Conservation (phyloP, 2,329 filamentous ascomycete species). For the Fusarium oxysporum region DNA sequence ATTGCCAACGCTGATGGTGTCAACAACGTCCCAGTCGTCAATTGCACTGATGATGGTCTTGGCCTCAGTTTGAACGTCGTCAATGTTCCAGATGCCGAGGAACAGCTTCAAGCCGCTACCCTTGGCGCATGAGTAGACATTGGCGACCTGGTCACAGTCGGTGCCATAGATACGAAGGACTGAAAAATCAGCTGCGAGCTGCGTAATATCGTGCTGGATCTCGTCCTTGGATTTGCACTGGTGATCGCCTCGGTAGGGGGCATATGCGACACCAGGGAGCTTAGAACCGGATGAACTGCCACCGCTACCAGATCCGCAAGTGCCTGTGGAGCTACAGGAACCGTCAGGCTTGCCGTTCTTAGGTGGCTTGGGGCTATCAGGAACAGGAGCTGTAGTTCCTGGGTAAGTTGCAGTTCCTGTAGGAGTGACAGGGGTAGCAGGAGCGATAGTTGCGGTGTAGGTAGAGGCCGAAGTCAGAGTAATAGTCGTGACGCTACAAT, state of each 20-base stretch:
- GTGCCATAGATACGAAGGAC: conserved; percentile 82
- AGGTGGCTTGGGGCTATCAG: neutral
- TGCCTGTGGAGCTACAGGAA: neutral
- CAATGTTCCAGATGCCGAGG: conserved; percentile 77
- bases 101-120: conserved; percentile 77
- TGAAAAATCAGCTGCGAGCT: conserved; percentile 64
- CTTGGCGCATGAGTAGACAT: conserved; percentile 71
- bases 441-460: conserved; percentile 29
- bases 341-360: neutral
- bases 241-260: conserved; percentile 62
- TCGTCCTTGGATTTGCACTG: conserved; percentile 75
- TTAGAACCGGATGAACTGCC: conserved; percentile 3
- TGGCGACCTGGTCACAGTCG: conserved; percentile 79
- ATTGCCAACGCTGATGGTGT: conserved; percentile 83
- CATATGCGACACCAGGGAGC: conserved; percentile 60
- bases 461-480: conserved; percentile 34
- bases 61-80: conserved; percentile 67
- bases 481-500: conserved; percentile 22
- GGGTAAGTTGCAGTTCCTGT: conserved; percentile 2
- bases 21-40: conserved; percentile 74
- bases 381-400: conserved; percentile 2
- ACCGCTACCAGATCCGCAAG: neutral
- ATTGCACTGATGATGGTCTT: conserved; percentile 69
- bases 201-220: conserved; percentile 72
- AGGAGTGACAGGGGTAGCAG: conserved; percentile 8